Conservation (phyloP, 345 rosid genomes). For the Aethionema arabicum region DNA sequence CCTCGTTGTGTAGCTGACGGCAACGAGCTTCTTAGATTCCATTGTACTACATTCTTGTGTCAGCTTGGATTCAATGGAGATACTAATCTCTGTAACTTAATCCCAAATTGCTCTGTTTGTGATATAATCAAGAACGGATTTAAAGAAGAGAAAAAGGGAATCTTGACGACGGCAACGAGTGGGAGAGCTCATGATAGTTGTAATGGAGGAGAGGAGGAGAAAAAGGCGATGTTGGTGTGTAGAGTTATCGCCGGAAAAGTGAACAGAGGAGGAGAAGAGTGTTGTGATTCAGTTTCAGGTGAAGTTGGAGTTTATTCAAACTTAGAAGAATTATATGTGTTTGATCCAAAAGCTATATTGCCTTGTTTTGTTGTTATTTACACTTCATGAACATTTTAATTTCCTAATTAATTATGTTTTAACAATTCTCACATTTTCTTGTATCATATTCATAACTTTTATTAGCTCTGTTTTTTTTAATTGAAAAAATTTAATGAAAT, state of each 20-base stretch:
- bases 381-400: neutral
- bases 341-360: constrained; percentile 63
- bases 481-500: too few relatives aligned
- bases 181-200: constrained; percentile 72
- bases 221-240: constrained; percentile 77
- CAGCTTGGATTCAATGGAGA: constrained; percentile 63
- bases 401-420: neutral
- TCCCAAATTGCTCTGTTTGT: constrained; percentile 55
- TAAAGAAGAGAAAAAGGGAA: constrained; percentile 44
- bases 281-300: constrained; percentile 58
- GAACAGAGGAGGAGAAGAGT: constrained; percentile 51
- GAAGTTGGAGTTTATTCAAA: constrained; percentile 56
- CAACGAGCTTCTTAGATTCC: constrained; percentile 76
- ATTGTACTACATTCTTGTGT: constrained; percentile 58
- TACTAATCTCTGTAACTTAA: constrained; percentile 58
- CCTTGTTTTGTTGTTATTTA: constrained; percentile 88
- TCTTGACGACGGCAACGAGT: constrained; percentile 73
- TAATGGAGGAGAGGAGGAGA: constrained; percentile 26
- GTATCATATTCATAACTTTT: neutral
- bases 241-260: constrained; percentile 80
- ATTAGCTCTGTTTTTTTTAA: too few relatives aligned
- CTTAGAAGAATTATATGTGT: constrained; percentile 65
- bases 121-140: constrained; percentile 68
- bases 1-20: constrained; percentile 85
- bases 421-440: neutral